Evolutionary conservation across 805 yeast species (phyloP), one percentile per base, ranked within the genome.

Genomic region (Kockiozyma suomiensis): DNA sequence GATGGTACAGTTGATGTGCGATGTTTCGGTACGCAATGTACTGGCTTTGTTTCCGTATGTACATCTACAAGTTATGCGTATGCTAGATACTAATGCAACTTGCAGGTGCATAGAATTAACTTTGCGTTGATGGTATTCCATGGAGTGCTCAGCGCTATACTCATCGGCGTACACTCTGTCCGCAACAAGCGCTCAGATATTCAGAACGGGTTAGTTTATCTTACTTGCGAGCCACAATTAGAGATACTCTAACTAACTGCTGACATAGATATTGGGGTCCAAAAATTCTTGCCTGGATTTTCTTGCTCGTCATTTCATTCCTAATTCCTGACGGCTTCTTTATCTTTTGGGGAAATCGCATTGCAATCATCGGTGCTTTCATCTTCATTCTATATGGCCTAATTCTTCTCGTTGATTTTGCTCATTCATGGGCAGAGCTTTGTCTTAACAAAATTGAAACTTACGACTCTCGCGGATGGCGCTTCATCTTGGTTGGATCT

Each of bases 361-460:
- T 94, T 46, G 90, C 97, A 4, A 87, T 92, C 32, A 75, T 90
- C 4, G 86, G 90, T 68, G 90, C 97, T 46, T 87, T 93, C 2
- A 70, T 91, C 3, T 94, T 94, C 75, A 82, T 93, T 38, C 85
- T 94, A 15, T 89, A 94, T 62, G 99, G 99, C 1, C 80, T 94
- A 59, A 87, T 96, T 13, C 78, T 94, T 51, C 77, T 94, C 50
- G 97, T 94, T 33, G 99, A 94, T 74, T 94, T 90, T 79, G 98
- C 99, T 3, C 98, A 94, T 74, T 93, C 93, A 67, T 94, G 97
- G 97, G 97, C 98, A 0, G 99, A 94, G 69, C 88, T 88, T 6
- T 94, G 99, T 73, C 81, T 94, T 55, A 91, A 87, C 66, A 88
- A 90, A 68, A 90, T 94, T 43, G 98, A 94, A 71, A 85, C 86